Evolutionary conservation across 2,329 filamentous ascomycete genomes (phyloP), one percentile per base, ranked within the genome.

Genomic region (Parafenestella ontariensis): DNA sequence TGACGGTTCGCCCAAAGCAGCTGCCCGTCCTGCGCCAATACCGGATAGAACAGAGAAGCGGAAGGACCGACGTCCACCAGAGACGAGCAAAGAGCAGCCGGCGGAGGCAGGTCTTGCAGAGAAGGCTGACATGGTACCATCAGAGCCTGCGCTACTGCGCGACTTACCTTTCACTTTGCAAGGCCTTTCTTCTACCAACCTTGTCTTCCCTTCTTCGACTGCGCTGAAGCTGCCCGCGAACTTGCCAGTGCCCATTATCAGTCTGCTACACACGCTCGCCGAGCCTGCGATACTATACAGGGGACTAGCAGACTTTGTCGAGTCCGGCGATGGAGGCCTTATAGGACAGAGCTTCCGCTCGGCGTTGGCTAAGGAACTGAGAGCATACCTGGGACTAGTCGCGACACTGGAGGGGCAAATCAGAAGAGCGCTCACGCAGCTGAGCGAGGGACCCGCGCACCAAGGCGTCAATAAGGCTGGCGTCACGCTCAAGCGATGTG

Each of bases 371-470:
- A 84, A 86, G 41, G 94, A 99, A 76, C 81, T 99, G 34, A 87
- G 92, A 42, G 92, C 92, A 3, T 99, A 99, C 70, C 81, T 99
- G 23, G 90, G 90, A 36, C 81, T 99, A 13, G 91, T 99, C 33
- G 94, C 95, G 15, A 96, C 93, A 0, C 78, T 99, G 6, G 95
- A 99, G 77, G 90, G 88, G 10, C 94, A 99, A 74, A 96, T 98
- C 49, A 86, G 94, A 54, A 84, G 90, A 58, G 92, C 93, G 1
- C 78, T 98, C 44, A 83, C 88, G 5, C 86, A 89, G 7, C 79
- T 95, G n/a, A 87, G 91, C 59, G 86, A 89, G 46, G 79, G 81
- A 1, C 85, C 85, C 3, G 86, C 89, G 2, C 83, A 88, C 42
- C 84, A 85, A 40, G 89, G 89, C 1, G 87, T 96, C 48, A 89